Base-by-base conservation (phyloP, 2,329 filamentous ascomycete species). In the Pseudogymnoascus sp. region DNA sequence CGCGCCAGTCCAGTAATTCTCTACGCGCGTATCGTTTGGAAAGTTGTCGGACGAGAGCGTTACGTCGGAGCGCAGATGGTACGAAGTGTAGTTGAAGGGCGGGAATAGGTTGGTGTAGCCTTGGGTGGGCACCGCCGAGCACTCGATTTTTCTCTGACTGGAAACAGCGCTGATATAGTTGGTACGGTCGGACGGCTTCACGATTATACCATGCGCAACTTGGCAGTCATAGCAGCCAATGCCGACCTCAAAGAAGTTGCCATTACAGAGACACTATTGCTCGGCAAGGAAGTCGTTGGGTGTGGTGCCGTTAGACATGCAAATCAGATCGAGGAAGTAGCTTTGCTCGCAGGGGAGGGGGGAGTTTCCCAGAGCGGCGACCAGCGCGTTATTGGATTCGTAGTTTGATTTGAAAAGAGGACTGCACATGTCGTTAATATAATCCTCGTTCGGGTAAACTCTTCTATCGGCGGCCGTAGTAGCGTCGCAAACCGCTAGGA, bases 201-300 rank as follows among this genome's bases (percentile, higher is more conserved):
- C 48, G n/a, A 19, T 1, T 11, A 6, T 0, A 6, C 48, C 48
- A 13, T 57, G 48, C 8, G 48, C 48, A 11, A 57, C 6, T 11
- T 19, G 4, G 60, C 63, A 64, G 13, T n/a, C n/a, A 6, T 31
- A 57, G 28, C 65, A 66, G 7, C 63, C 65, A 2, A 16, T 2
- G 16, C 13, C 3, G 4, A 10, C 16, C 23, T 62, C 51, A 36
- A 62, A 66, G 60, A 11, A 66, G 31, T 37, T 60, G 21, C 65
- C 65, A 34, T 13, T 13, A 10, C 65, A 66, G 1, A 65, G n/a
- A 16, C 65, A 66, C 31, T 66, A 21, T 45, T 66, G 65, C 23
- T 65, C 54, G 3, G 63, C 65, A 19, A 66, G 14, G 39, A 65
- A 51, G 23, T 66, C 65, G 16, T 62, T 21, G 3, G 61, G 21